Conservation (phyloP, 2,329 filamentous ascomycete species). For the Hymenoscyphus fructigenus region DNA sequence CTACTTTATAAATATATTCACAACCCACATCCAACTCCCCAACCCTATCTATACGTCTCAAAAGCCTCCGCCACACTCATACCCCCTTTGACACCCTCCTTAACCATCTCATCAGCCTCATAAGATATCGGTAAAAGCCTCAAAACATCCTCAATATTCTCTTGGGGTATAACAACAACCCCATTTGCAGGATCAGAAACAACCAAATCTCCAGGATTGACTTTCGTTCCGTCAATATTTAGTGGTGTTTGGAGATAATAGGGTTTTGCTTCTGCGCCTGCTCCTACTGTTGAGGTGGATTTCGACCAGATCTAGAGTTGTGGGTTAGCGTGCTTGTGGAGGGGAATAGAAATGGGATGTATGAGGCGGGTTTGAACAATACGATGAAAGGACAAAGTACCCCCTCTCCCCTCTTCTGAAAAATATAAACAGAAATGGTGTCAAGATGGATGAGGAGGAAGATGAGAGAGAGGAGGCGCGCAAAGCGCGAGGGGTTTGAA, state of each 20-base stretch:
- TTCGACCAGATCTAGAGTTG: constrained; percentile 51
- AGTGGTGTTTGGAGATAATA: constrained; percentile 52
- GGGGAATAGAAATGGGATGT: neutral
- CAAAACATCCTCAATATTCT: constrained; percentile 58
- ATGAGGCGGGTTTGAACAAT: too few species aligned
- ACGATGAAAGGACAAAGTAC: too few species aligned
- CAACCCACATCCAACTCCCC: too few species aligned
- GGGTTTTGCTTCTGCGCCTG: constrained; percentile 55
- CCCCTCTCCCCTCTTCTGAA: too few species aligned
- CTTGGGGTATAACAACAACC: constrained; percentile 64
- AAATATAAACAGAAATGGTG: too few species aligned
- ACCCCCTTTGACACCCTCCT: constrained; percentile 62
- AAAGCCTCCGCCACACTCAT: constrained; percentile 66
- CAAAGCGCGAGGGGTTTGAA: neutral
- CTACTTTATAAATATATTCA: too few species aligned
- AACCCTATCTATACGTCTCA: constrained; percentile 37
- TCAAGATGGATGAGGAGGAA: neutral
- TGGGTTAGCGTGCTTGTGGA: neutral
- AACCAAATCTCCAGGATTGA: constrained; percentile 62
- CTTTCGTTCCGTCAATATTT: constrained; percentile 43
- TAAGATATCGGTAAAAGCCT: constrained; percentile 43
- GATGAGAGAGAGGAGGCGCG: neutral
- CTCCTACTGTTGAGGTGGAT: constrained; percentile 57
- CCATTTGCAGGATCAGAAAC: constrained; percentile 70
- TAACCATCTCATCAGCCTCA: constrained; percentile 58